Evolutionary conservation across 441 rosid genomes (phyloP), one percentile per base, ranked within the genome.

Genomic region (Erodium texanum): DNA sequence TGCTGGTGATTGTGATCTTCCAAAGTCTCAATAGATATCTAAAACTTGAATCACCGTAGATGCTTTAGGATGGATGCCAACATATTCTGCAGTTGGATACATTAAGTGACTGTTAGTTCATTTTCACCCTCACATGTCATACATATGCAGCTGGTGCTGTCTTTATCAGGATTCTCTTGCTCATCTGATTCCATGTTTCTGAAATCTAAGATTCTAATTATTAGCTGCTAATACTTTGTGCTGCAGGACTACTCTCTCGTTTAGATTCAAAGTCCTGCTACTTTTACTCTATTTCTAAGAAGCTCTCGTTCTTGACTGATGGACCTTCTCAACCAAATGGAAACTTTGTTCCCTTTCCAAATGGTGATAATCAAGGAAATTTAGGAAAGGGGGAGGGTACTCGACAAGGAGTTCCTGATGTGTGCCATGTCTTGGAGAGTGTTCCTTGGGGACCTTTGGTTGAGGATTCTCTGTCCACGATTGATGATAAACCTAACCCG

Each of bases 381-480:
- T 70, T 77, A 19, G 81, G 73, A 65, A 72, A 66, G 24, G 52
- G 67, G 54, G 88, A 78, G 18, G 74, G 76, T 43, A 64, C 16
- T 12, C 76, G 86, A 69, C 78, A 67, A 67, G 68, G 75, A 58
- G 66, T 89, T 20, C 82, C 86, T 61, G 85, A 82, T 41, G 87
- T 81, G 32, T 82, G 88, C 68, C 77, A 74, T 54, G 74, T 89
- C 54, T 70, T 94, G 82, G 86, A 82, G 72, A 79, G 78, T 69
- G 81, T 81, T 79, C 76, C 84, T 7, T 88, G 97, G 97, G 97
- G 96, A 52, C 85, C 92, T 58, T 74, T 79, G 14, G 23, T 81
- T 56, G 96, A 89, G 81, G 76, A 75, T 73, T 82, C 89, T 27
- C 71, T 94, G 14, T 79, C 80, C n/a, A 18, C 76, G 81, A 27